Conservation (phyloP, 768 basidiomycete species). For the Strobilomyces confusus region DNA sequence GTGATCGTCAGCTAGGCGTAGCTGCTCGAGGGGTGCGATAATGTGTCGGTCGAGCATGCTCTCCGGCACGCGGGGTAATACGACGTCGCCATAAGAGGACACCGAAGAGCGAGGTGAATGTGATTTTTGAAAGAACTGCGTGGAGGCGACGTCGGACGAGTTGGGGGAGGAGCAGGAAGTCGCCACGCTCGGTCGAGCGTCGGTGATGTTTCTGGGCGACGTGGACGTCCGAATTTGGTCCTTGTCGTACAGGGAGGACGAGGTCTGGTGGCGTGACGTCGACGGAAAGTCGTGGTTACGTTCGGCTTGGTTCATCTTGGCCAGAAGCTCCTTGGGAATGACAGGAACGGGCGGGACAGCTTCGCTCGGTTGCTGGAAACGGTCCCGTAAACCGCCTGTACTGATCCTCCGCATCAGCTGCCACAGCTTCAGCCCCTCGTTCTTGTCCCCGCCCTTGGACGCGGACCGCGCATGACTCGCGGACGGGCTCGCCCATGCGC, state of each 20-base stretch:
- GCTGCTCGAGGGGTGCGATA: conserved; percentile 53
- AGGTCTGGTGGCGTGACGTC: conserved; percentile 4
- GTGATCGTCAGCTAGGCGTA: conserved; percentile 33
- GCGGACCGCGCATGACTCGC: conserved; percentile 8
- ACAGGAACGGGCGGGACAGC: conserved; percentile 57
- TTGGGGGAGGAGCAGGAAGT: conserved; percentile 61
- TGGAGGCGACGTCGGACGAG: conserved; percentile 54
- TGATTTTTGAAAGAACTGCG: conserved; percentile 47
- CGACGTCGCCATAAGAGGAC: conserved; percentile 49
- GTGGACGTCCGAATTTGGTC: neutral
- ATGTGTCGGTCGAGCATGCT: conserved; percentile 41
- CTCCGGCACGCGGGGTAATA: conserved; percentile 37
- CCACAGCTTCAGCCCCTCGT: conserved; percentile 51
- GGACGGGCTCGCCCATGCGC: conserved; percentile 11
- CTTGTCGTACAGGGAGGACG: conserved; percentile 5
- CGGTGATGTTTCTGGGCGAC: conserved; percentile 11
- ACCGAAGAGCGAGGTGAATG: conserved; percentile 50
- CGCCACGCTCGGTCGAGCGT: conserved; percentile 41
- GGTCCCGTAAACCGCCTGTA: conserved; percentile 58
- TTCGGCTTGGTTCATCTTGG: conserved; percentile 5
- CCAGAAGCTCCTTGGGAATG: conserved; percentile 44
- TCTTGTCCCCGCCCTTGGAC: conserved; percentile 7
- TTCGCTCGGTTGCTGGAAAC: conserved; percentile 21
- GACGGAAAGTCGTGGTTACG: conserved; percentile 4
- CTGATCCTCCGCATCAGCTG: conserved; percentile 70